Evolutionary conservation across 495 filamentous ascomycete genomes (phyloP).

Genomic region (Podospora conica): DNA sequence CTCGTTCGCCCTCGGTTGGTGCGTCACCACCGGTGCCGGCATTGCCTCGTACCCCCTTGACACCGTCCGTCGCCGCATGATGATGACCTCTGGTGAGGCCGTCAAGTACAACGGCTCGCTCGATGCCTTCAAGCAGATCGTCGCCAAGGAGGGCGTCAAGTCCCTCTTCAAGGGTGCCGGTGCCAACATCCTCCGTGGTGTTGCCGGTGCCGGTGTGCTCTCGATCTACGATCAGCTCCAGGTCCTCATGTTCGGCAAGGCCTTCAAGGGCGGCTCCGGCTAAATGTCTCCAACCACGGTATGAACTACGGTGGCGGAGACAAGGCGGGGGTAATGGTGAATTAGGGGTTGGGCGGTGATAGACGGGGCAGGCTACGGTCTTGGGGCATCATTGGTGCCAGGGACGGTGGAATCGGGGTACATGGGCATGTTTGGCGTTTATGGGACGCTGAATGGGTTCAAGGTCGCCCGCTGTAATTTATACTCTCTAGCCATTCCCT

Average conservation of each 20-base stretch:
- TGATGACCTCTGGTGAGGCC: constrained; percentile 97
- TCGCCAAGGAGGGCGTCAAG: constrained; percentile 91
- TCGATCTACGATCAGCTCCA: constrained; percentile 99
- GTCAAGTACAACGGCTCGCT: constrained; percentile 97
- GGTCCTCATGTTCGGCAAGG: constrained; percentile 98
- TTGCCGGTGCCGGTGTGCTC: constrained; percentile 99
- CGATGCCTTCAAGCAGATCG: constrained; percentile 91
- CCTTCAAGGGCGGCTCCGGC: constrained; percentile 89
- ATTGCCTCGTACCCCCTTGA: constrained; percentile 99
- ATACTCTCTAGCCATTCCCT: constrained; percentile 51
- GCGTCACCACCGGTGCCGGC: constrained; percentile 99
- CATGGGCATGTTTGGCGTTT: constrained; percentile 31
- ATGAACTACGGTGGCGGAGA: constrained; percentile 24
- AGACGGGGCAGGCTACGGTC: constrained; percentile 22
- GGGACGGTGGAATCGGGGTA: constrained; percentile 25
- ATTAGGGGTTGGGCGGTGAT: constrained; percentile 17
- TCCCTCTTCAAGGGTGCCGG: constrained; percentile 99
- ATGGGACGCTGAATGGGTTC: constrained; percentile 27
- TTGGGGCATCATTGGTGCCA: constrained; percentile 18
- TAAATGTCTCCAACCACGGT: constrained; percentile 47
- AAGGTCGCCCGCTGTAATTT: constrained; percentile 52
- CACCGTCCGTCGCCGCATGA: constrained; percentile 99
- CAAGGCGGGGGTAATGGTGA: constrained; percentile 27
- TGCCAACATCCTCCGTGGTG: constrained; percentile 99
- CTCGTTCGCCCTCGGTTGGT: constrained; percentile 97